Conservation (phyloP, 192 early-diverging fungal genomes). For the Coemansia aciculifera region DNA sequence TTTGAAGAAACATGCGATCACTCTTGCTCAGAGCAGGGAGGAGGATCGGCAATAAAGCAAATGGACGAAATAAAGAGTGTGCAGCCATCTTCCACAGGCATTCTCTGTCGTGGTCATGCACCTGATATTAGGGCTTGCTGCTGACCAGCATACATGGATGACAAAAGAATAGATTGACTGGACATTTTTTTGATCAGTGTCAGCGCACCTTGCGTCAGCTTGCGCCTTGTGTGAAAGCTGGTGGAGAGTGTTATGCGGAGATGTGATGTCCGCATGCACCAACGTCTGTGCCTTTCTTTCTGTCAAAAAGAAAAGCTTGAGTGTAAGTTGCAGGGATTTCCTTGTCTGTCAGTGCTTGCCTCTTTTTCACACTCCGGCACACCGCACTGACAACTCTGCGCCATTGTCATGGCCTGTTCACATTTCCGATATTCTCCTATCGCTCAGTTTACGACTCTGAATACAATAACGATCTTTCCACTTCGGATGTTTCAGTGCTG, state of each 20-base stretch:
- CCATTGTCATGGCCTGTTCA: not conserved
- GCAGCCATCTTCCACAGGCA: not conserved
- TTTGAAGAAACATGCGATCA: not conserved
- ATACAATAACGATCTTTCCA: not conserved
- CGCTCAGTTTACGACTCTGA: not conserved
- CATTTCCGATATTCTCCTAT: not conserved
- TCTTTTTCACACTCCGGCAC: slow-evolving; percentile 4
- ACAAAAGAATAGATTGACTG: not conserved
- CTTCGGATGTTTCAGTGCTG: not conserved
- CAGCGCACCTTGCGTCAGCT: not conserved
- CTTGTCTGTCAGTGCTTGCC: not conserved
- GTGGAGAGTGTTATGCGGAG: not conserved
- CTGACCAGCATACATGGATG: not conserved
- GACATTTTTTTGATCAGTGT: not conserved
- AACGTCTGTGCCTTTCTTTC: not conserved
- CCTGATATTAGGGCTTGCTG: slow-evolving; percentile 3
- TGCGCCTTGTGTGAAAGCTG: not conserved
- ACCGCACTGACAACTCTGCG: not conserved
- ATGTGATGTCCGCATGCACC: not conserved
- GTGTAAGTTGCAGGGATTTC: not conserved
- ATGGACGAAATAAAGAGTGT: not conserved
- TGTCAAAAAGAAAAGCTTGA: slow-evolving; percentile 1
- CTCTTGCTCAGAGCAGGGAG: not conserved
- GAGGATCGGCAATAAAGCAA: not conserved
- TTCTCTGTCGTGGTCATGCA: slow-evolving; percentile 1